Percentiles rank a stretch among this genome's conserved stretches.
These are phyloP conservation scores for Phialophora chinensis DNA, from an alignment of 2,329 filamentous ascomycete genomes.

Conservation along the genomic window DNA sequence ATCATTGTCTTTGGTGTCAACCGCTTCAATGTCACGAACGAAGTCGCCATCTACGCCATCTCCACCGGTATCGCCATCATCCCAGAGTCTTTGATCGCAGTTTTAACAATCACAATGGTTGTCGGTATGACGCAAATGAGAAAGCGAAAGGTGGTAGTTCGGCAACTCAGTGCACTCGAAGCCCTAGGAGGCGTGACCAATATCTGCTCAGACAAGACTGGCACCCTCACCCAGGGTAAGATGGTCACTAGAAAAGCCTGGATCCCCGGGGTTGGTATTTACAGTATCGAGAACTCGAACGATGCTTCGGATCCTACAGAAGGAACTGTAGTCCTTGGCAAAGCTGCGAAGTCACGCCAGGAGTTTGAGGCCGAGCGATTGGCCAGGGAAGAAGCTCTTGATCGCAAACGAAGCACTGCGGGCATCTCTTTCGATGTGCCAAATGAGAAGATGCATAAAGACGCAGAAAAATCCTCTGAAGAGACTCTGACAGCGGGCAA, in stretches of 20 bases:
- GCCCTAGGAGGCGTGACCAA: conserved; percentile 64
- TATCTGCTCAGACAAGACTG: conserved; percentile 58
- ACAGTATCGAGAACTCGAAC: conserved; percentile 62
- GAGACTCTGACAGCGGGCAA: conserved; percentile 32
- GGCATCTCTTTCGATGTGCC: conserved; percentile 69
- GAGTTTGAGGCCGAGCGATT: conserved; percentile 43
- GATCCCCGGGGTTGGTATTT: conserved; percentile 64
- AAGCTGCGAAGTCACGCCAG: conserved; percentile 42
- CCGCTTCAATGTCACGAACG: conserved; percentile 60
- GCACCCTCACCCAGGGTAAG: conserved; percentile 64
- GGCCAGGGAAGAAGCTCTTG: conserved; percentile 56
- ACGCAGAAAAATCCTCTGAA: conserved; percentile 41
- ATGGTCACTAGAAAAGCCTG: conserved; percentile 68
- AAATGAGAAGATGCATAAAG: conserved; percentile 50
- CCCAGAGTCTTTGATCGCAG: conserved; percentile 67
- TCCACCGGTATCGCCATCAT: conserved; percentile 67
- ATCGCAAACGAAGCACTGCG: conserved; percentile 65
- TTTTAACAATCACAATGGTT: conserved; percentile 67
- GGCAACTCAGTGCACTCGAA: conserved; percentile 61
- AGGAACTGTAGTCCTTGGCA: conserved; percentile 52
- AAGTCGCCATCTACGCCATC: conserved; percentile 66
- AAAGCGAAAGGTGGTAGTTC: conserved; percentile 59
- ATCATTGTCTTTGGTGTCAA: conserved; percentile 68
- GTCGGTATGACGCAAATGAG: conserved; percentile 62
- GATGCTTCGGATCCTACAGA: conserved; percentile 64